Conservation (phyloP, 1,284 basidiomycete genomes). For the Moniliophthora roreri region DNA sequence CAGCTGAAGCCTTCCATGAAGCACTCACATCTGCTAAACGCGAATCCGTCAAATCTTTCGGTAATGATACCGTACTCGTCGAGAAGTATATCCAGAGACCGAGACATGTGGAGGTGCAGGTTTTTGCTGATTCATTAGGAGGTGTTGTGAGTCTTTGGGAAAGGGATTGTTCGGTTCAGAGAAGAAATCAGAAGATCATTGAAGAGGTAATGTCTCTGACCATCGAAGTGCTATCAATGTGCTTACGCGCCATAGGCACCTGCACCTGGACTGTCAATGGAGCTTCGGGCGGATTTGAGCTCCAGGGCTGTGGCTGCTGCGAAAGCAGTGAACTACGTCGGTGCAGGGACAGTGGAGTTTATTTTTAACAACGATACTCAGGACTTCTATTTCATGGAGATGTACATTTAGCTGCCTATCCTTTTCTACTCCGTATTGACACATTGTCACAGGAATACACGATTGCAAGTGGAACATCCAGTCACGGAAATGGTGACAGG, state of each 20-base stretch:
- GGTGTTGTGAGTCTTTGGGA: slow-evolving; percentile 89
- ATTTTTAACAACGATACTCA: slow-evolving; percentile 89
- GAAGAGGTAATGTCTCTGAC: slow-evolving; percentile 60
- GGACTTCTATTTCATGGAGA: slow-evolving; percentile 93
- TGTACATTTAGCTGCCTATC: slow-evolving; percentile 50
- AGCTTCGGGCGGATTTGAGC: slow-evolving; percentile 78
- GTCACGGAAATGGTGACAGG: slow-evolving; percentile 96
- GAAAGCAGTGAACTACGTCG: slow-evolving; percentile 86
- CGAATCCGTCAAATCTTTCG: slow-evolving; percentile 85
- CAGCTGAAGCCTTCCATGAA: slow-evolving; percentile 67
- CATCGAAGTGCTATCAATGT: not conserved
- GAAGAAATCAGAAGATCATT: slow-evolving; percentile 94
- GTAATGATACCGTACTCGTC: slow-evolving; percentile 82
- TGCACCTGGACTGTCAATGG: slow-evolving; percentile 80
- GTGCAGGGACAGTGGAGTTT: slow-evolving; percentile 92
- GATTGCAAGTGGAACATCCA: slow-evolving; percentile 92
- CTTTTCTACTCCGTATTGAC: slow-evolving; percentile 4
- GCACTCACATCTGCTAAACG: slow-evolving; percentile 84
- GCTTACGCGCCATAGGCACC: slow-evolving; percentile 61
- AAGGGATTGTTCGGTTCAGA: slow-evolving; percentile 92
- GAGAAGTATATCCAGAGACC: slow-evolving; percentile 87
- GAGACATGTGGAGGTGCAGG: slow-evolving; percentile 88
- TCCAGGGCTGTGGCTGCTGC: slow-evolving; percentile 91
- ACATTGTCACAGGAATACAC: slow-evolving; percentile 70
- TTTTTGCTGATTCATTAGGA: slow-evolving; percentile 81